Conservation (phyloP, 495 filamentous ascomycete genomes). For the Penicillium cinerascens region DNA sequence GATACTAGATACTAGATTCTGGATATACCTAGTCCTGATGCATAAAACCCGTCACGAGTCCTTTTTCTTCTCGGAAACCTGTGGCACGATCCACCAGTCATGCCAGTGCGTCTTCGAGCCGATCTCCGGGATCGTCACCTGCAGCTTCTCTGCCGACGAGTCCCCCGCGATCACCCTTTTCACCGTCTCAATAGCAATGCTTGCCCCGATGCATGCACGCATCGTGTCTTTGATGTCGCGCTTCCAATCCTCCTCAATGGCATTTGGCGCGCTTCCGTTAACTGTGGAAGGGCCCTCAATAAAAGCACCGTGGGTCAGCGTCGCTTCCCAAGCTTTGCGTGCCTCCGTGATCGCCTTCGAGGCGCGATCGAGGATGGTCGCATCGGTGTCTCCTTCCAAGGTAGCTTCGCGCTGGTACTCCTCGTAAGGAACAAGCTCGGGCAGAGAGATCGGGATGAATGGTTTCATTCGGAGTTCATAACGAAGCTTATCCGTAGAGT, state of each 20-base stretch:
- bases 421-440: conserved; percentile 64
- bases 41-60: background rate
- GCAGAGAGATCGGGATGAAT: conserved; percentile 65
- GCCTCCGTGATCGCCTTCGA: conserved; percentile 56
- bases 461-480: conserved; percentile 92
- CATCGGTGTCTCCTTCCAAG: conserved; percentile 39
- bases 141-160: conserved; percentile 7
- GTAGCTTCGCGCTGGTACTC: conserved; percentile 49
- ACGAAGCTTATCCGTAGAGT: conserved; percentile 64
- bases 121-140: conserved; percentile 52
- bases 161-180: conserved; percentile 41
- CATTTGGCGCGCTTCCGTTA: conserved; percentile 40
- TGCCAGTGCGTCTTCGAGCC: conserved; percentile 56
- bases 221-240: conserved; percentile 54
- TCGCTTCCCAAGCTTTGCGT: conserved; percentile 60
- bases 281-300: conserved; percentile 20
- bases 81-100: conserved; percentile 78
- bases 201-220: conserved; percentile 63
- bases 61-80: conserved; percentile 38
- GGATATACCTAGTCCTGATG: too few species aligned
- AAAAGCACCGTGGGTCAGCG: conserved; percentile 45
- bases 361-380: conserved; percentile 56
- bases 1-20: background rate
- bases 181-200: conserved; percentile 57
- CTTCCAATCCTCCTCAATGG: conserved; percentile 57